Evolutionary conservation across 768 basidiomycete genomes (phyloP).

Genomic region (Baorangia bicolor): DNA sequence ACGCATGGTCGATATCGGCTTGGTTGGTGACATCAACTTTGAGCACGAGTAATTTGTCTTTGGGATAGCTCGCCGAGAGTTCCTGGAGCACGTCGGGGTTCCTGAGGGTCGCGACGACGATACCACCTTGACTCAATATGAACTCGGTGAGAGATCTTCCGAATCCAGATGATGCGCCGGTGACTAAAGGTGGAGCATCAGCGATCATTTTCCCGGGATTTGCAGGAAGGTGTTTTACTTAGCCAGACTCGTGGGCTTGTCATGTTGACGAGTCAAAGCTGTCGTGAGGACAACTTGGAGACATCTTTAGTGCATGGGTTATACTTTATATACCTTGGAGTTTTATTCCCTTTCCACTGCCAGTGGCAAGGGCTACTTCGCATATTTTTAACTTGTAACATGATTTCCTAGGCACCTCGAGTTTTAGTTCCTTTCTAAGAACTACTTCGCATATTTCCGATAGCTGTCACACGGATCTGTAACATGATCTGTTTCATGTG

Average conservation of each 20-base stretch:
- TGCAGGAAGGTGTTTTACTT: background rate
- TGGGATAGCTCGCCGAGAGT: background rate
- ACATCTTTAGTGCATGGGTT: background rate
- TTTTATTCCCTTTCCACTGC: background rate
- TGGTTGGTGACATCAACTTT: slow-evolving; percentile 14
- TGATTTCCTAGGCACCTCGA: too few species aligned
- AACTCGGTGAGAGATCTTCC: slow-evolving; percentile 34
- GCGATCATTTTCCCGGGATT: background rate
- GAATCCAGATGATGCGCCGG: slow-evolving; percentile 41
- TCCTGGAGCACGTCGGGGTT: slow-evolving; percentile 30
- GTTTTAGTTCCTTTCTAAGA: too few species aligned
- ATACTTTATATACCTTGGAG: background rate
- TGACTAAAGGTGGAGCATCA: slow-evolving; percentile 28
- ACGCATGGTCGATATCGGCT: slow-evolving; percentile 11
- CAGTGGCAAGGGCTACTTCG: background rate
- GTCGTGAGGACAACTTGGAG: background rate
- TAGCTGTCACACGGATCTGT: too few species aligned
- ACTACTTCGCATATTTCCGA: too few species aligned
- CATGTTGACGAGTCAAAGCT: background rate
- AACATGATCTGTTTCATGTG: too few species aligned
- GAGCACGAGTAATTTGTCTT: slow-evolving; percentile 14
- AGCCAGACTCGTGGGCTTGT: slow-evolving; percentile 9
- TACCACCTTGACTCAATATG: slow-evolving; percentile 37
- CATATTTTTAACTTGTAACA: too few species aligned
- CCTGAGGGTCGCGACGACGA: slow-evolving; percentile 43